Conservation (phyloP, 371 early-diverging fungal genomes). For the Mucor velutinosus region DNA sequence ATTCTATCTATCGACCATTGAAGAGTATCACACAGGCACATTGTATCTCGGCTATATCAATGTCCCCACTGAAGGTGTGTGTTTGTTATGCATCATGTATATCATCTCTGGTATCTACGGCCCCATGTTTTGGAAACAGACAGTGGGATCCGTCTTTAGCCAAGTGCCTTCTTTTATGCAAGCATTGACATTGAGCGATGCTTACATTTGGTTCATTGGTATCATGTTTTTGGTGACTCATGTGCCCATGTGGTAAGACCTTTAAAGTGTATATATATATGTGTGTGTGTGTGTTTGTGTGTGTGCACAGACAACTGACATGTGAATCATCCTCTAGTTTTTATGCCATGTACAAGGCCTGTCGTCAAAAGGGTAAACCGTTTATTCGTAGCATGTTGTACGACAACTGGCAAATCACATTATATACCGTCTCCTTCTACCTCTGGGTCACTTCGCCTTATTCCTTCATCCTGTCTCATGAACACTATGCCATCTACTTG, state of each 20-base stretch:
- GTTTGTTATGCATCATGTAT: conserved; percentile 68
- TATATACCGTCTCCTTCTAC: conserved; percentile 58
- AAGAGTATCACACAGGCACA: conserved; percentile 93
- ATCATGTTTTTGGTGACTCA: conserved; percentile 67
- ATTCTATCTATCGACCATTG: conserved; percentile 95
- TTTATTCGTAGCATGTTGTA: conserved; percentile 62
- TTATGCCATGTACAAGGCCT: conserved; percentile 69
- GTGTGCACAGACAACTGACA: background rate
- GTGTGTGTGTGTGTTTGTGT: background rate
- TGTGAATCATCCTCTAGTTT: conserved; percentile 19
- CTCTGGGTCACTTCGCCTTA: conserved; percentile 74
- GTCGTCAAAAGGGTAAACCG: conserved; percentile 63
- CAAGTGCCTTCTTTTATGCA: conserved; percentile 37
- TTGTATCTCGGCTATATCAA: conserved; percentile 92
- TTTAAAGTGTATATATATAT: background rate
- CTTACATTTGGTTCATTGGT: conserved; percentile 59
- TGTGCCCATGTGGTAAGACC: conserved; percentile 66
- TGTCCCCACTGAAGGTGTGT: conserved; percentile 95
- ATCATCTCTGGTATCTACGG: conserved; percentile 70
- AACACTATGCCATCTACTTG: conserved; percentile 74
- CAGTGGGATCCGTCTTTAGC: conserved; percentile 22
- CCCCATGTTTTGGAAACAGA: conserved; percentile 35
- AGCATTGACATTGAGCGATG: conserved; percentile 49
- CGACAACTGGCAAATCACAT: conserved; percentile 66
- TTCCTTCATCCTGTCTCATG: conserved; percentile 62